Conservation (phyloP, 2,329 filamentous ascomycete species). For the Penicillium crustosum region DNA sequence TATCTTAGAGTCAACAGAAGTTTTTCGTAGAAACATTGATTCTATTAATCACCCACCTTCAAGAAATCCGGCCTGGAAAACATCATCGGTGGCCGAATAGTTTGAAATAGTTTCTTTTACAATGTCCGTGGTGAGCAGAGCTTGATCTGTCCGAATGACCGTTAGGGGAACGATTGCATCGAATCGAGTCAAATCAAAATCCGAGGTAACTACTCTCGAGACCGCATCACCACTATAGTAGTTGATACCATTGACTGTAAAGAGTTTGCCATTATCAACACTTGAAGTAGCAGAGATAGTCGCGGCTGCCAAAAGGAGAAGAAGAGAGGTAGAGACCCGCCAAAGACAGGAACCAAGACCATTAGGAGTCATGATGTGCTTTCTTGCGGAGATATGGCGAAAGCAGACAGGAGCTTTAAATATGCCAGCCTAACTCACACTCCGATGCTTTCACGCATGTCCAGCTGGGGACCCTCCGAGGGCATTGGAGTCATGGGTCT, state of each 20-base stretch:
- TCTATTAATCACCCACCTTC: not conserved
- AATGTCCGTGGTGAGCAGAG: not conserved
- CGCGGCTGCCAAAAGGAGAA: not conserved
- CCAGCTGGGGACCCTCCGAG: not conserved
- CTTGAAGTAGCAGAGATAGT: not conserved
- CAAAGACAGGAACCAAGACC: not conserved
- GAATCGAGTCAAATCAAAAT: slow-evolving; percentile 1
- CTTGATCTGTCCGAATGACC: slow-evolving; percentile 11
- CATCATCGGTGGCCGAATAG: slow-evolving; percentile 17
- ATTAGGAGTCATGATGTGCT: not conserved
- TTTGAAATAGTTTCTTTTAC: slow-evolving; percentile 14
- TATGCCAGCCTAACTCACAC: not conserved
- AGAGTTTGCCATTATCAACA: slow-evolving; percentile 15
- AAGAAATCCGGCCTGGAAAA: slow-evolving; percentile 19
- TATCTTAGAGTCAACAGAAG: not conserved
- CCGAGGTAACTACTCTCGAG: slow-evolving; percentile 9
- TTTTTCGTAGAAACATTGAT: not conserved
- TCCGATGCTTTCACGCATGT: not conserved
- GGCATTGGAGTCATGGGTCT: not conserved
- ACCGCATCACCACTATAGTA: slow-evolving; percentile 31
- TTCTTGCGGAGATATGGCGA: not conserved
- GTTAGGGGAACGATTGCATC: slow-evolving; percentile 19
- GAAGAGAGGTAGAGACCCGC: not conserved
- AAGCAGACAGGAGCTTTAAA: not conserved
- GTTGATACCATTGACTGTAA: slow-evolving; percentile 30